These are phyloP conservation scores for Trichoderma koningiopsis DNA, from an alignment of 2,329 filamentous ascomycete species.

Conservation along the genomic window DNA sequence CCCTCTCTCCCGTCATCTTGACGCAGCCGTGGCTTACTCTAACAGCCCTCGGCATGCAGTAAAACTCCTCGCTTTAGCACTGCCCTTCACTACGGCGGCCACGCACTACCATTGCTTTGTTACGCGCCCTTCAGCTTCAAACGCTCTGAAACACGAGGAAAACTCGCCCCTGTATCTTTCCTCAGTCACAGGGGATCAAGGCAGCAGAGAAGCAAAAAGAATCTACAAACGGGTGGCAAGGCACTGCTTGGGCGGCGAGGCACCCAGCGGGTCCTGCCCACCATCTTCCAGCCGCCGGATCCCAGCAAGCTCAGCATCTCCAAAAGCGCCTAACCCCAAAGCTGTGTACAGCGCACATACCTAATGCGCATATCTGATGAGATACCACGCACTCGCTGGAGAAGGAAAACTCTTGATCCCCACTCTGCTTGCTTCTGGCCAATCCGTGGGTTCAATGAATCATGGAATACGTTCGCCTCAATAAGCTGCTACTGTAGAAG, in stretches of 20 bases:
- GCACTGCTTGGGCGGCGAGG: slow-evolving; percentile 22
- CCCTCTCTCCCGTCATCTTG: slow-evolving; percentile 22
- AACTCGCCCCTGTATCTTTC: background rate
- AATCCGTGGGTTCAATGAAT: background rate
- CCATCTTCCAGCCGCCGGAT: background rate
- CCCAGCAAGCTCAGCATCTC: background rate
- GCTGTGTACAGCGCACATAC: background rate
- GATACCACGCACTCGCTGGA: background rate
- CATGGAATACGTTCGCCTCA: background rate
- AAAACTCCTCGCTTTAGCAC: background rate
- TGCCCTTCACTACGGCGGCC: background rate
- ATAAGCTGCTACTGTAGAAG: background rate
- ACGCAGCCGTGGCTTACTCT: slow-evolving; percentile 8
- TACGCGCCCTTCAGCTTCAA: background rate
- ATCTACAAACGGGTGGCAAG: background rate
- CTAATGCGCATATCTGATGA: background rate
- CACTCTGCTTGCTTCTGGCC: background rate
- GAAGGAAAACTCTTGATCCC: slow-evolving; percentile 8
- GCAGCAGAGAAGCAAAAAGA: background rate
- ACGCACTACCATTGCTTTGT: background rate
- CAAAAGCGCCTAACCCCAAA: slow-evolving; percentile 1
- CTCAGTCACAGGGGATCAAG: background rate
- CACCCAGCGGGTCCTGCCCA: slow-evolving; percentile 4
- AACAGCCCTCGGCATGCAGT: background rate
- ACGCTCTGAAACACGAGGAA: background rate